Conservation (phyloP, 129 eudicot genomes). For the Flaveria robusta region DNA sequence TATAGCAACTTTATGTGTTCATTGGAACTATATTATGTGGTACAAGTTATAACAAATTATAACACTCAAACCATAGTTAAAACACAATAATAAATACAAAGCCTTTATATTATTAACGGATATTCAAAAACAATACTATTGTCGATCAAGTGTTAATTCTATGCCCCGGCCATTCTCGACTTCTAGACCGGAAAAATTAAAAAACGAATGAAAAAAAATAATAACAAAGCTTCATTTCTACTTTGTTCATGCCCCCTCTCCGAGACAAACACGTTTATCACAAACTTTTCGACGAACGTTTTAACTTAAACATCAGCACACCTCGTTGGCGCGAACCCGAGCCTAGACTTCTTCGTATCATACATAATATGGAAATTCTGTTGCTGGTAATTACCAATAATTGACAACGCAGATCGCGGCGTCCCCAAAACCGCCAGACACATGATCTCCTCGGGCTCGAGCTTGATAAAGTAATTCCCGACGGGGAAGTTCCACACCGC, state of each 20-base stretch:
- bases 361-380: conserved; percentile 89
- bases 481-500: conserved; percentile 88
- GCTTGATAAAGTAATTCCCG: conserved; percentile 78
- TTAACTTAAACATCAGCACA: conserved; percentile 63
- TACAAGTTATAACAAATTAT: background rate
- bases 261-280: background rate
- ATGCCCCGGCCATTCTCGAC: conserved; percentile 39
- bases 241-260: conserved; percentile 19
- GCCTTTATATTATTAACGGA: conserved; percentile 17
- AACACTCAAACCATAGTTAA: background rate
- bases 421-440: conserved; percentile 87
- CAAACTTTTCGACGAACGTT: background rate
- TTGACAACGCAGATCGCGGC: conserved; percentile 68
- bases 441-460: conserved; percentile 76
- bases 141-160: conserved; percentile 35
- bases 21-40: background rate
- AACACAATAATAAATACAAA: background rate
- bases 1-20: no score
- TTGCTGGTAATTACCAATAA: conserved; percentile 95
- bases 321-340: conserved; percentile 82
- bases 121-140: conserved; percentile 21
- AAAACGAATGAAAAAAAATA: background rate
- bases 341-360: conserved; percentile 81
- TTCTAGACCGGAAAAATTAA: conserved; percentile 34
- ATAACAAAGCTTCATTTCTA: background rate